Conservation (phyloP, 164 flowering plant genomes). For the Umbilicus rupestris region DNA sequence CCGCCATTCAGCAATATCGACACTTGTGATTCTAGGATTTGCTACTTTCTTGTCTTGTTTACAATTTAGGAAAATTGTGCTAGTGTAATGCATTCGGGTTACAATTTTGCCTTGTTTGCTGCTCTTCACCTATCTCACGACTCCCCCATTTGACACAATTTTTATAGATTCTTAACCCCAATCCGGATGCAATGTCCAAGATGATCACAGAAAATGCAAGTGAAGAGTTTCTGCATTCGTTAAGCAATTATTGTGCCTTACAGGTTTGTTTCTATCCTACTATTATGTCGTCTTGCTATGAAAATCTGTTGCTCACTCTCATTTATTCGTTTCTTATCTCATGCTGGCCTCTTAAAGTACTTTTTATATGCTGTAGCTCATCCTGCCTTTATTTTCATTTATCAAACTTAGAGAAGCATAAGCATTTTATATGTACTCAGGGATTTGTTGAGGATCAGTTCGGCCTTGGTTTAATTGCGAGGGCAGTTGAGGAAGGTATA, state of each 20-base stretch:
- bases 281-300: not conserved
- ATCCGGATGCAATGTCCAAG: constrained; percentile 98
- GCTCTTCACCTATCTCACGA: not conserved
- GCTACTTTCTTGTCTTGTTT: not conserved
- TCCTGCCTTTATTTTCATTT: not conserved
- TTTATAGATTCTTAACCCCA: constrained; percentile 90
- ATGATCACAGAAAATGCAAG: constrained; percentile 96
- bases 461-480: constrained; percentile 91
- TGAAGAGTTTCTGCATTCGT: constrained; percentile 77
- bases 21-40: not conserved
- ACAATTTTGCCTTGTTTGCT: not conserved
- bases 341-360: not conserved
- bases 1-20: not conserved
- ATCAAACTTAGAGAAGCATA: not conserved
- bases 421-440: constrained; percentile 19
- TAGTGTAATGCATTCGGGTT: not conserved
- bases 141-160: constrained; percentile 6
- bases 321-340: not conserved
- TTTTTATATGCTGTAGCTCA: not conserved
- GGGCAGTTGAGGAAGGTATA: constrained; percentile 98
- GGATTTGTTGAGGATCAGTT: constrained; percentile 99
- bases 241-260: constrained; percentile 95
- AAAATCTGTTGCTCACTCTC: not conserved
- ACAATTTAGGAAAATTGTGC: not conserved
- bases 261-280: constrained; percentile 39